Base-by-base conservation (phyloP, 169 alveolate genomes). In the Theileria luwenshuni region DNA sequence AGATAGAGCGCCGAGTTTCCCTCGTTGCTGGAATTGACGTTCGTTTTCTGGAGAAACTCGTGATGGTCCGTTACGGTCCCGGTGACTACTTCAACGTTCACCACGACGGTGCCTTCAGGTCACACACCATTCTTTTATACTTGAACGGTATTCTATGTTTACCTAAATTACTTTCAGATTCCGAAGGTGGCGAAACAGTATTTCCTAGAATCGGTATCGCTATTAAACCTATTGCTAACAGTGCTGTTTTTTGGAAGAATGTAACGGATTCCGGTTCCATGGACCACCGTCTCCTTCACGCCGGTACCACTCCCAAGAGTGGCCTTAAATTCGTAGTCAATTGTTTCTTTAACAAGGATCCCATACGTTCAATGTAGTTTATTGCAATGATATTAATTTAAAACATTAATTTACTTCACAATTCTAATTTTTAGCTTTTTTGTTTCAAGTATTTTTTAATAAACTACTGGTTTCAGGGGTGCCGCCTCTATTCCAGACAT, bases 41-140 rank as follows among this genome's bases (percentile, higher is more conserved):
- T 19, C 61, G 71, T 25, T 69, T 79, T 70, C 59, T 87, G 69
- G 93, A 87, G 64, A 85, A 83, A n/a, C 79, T 87, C 67, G 93
- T 86, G 15, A 83, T 87, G 85, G 93, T 87, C 51, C 83, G 83
- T 70, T 87, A 87, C 69, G 69, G 71, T 48, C 81, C 89, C 48
- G 85, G 86, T 51, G 90, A 87, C 81, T 87, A 87, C 60, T 87
- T 87, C 75, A 87, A 87, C 74, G 71, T 79, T 60, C 93, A 87
- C 62, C 93, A 87, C 69, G 93, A 87, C 60, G 93, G 93, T 2
- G 51, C 91, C 21, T 87, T 87, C 68, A 51, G 93, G 33, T 51
- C 90, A 35, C 90, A 83, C 38, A 87, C 93, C 25, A 75, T 87
- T 33, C 60, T 87, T 60, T 59, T 87, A 32, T 87, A 87, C 58